Percentiles rank a stretch among this genome's conserved stretches.
These are phyloP conservation scores for Heliocybe sulcata DNA, from an alignment of 1,284 basidiomycete genomes.

Conservation along the genomic window DNA sequence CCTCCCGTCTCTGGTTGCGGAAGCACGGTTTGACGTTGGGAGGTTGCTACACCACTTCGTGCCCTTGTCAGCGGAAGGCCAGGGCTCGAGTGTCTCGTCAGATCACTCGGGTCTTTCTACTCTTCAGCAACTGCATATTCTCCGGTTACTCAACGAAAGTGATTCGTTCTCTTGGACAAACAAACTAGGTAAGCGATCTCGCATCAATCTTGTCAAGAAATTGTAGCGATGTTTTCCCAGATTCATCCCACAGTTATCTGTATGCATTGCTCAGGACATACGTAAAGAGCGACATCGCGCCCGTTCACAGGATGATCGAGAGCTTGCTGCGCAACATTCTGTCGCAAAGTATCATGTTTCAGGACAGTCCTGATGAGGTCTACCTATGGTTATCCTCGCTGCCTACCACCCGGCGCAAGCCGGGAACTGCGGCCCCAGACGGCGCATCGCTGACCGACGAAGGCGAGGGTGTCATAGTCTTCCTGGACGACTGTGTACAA, in stretches of 20 bases:
- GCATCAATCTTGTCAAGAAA: background rate
- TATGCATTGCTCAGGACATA: constrained; percentile 65
- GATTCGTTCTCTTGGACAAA: constrained; percentile 74
- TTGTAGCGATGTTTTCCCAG: constrained; percentile 7
- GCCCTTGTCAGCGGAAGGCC: constrained; percentile 9
- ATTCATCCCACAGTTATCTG: constrained; percentile 46
- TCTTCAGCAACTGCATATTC: constrained; percentile 70
- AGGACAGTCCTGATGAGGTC: constrained; percentile 72
- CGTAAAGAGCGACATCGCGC: constrained; percentile 37
- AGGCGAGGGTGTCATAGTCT: constrained; percentile 51
- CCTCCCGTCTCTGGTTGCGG: constrained; percentile 67
- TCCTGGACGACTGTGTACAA: constrained; percentile 84
- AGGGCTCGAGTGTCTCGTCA: background rate
- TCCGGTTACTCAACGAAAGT: constrained; percentile 65
- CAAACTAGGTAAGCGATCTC: constrained; percentile 52
- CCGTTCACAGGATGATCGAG: constrained; percentile 50
- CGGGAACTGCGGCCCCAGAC: constrained; percentile 36
- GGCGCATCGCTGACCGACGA: constrained; percentile 53
- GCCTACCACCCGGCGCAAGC: constrained; percentile 30
- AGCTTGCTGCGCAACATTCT: constrained; percentile 58
- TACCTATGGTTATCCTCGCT: constrained; percentile 68
- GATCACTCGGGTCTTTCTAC: constrained; percentile 41
- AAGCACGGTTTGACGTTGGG: constrained; percentile 81
- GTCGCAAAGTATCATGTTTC: constrained; percentile 70
- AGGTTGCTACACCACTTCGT: constrained; percentile 61